Evolutionary conservation across 1,284 basidiomycete species (phyloP).

Genomic region (Leccinum huronense): DNA sequence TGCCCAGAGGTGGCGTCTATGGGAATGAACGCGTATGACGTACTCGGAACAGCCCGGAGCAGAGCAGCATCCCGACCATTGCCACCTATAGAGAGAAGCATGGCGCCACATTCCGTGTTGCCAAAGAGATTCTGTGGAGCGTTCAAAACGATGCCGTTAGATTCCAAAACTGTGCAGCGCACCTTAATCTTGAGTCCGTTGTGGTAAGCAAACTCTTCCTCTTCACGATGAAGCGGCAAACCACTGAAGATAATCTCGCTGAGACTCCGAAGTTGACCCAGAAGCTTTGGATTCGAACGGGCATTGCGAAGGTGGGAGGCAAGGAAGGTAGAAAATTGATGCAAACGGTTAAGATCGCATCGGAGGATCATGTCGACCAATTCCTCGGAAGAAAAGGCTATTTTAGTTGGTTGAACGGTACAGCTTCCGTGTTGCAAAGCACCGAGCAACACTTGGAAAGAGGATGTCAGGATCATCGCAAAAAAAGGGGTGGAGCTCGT

Average conservation of each 20-base stretch:
- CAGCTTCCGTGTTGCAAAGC: slow-evolving; percentile 68
- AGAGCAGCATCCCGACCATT: slow-evolving; percentile 45
- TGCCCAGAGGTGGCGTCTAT: slow-evolving; percentile 44
- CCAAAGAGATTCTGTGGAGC: slow-evolving; percentile 61
- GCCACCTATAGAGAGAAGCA: slow-evolving; percentile 54
- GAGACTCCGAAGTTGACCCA: slow-evolving; percentile 52
- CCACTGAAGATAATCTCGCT: slow-evolving; percentile 64
- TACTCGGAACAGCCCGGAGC: slow-evolving; percentile 54
- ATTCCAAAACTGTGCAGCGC: slow-evolving; percentile 24
- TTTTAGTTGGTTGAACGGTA: slow-evolving; percentile 63
- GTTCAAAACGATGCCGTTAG: slow-evolving; percentile 12
- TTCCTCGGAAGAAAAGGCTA: slow-evolving; percentile 65
- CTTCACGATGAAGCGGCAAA: slow-evolving; percentile 57
- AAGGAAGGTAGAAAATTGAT: slow-evolving; percentile 68
- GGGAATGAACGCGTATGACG: slow-evolving; percentile 59
- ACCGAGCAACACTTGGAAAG: slow-evolving; percentile 56
- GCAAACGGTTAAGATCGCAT: slow-evolving; percentile 67
- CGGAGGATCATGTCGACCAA: slow-evolving; percentile 65
- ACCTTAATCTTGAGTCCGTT: slow-evolving; percentile 59
- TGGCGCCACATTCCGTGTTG: slow-evolving; percentile 68
- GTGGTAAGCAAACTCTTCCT: slow-evolving; percentile 61
- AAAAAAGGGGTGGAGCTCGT: slow-evolving; percentile 18
- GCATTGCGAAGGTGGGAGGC: slow-evolving; percentile 59
- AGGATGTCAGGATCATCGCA: slow-evolving; percentile 26
- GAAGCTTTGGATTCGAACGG: slow-evolving; percentile 57